A percentile compares a stretch with the other conserved stretches of the same genome.
Evolutionary conservation across 2,329 filamentous ascomycete species (phyloP).

Genomic region (Graphilbum sp.): DNA sequence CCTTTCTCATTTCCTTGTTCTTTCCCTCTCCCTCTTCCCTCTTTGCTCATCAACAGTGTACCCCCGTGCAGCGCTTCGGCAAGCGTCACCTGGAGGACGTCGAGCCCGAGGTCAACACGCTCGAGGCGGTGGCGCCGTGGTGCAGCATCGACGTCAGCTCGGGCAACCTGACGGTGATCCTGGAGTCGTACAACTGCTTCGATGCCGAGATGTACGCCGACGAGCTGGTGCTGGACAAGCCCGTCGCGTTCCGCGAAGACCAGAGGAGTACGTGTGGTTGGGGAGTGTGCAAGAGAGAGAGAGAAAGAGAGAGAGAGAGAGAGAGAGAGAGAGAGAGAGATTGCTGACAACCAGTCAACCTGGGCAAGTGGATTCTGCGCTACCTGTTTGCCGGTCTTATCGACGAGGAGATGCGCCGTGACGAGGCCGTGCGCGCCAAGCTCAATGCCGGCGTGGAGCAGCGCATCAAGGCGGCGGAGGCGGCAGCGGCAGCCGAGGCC

Average conservation of each 20-base stretch:
- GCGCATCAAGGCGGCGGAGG: conserved; percentile 10
- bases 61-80: conserved; percentile 79
- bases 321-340: too few relatives aligned
- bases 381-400: conserved; percentile 84
- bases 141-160: conserved; percentile 90
- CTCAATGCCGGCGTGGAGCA: conserved; percentile 48
- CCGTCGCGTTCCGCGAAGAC: conserved; percentile 76
- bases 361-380: conserved; percentile 89
- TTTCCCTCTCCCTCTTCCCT: too few relatives aligned
- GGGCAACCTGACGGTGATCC: conserved; percentile 72
- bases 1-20: background rate
- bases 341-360: conserved; percentile 49
- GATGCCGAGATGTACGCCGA: conserved; percentile 96
- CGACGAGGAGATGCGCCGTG: conserved; percentile 75
- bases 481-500: background rate
- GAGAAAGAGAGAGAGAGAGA: too few relatives aligned
- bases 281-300: too few relatives aligned
- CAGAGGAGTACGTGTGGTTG: too few relatives aligned
- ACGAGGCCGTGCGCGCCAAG: conserved; percentile 54
- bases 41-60: too few relatives aligned
- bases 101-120: conserved; percentile 68
- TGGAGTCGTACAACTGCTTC: conserved; percentile 93
- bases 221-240: conserved; percentile 57
- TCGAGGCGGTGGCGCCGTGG: conserved; percentile 86
- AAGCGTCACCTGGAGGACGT: conserved; percentile 91